Base-by-base conservation (phyloP, 805 yeast species). In the Metahyphopichia silvanorum region DNA sequence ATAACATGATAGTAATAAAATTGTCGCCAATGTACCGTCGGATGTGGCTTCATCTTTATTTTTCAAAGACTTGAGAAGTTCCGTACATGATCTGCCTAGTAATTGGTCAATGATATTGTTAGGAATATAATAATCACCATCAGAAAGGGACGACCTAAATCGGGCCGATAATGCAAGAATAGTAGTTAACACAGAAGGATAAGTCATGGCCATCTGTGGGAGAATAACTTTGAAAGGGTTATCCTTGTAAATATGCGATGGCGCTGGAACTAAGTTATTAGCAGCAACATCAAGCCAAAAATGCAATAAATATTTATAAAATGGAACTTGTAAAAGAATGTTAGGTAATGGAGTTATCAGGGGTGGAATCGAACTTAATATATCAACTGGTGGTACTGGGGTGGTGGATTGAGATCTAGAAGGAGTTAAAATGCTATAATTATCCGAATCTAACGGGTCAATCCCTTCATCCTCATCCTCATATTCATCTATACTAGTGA, bases 221-320 rank as follows among this genome's bases (percentile, higher is more conserved):
- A 85, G 54, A 6, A 81, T 60, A 9, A 69, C 69, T 38, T 71
- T 70, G 57, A 82, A 83, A 0, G 94, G 94, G 44, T 82, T 79
- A 11, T 74, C 76, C 14, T 56, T 61, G 45, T 79, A 79, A 2
- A 70, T 46, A 6, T 63, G 50, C 3, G 72, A 62, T 7, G 86
- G 86, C 0, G 84, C 79, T 0, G 89, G 88, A 5, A 80, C 85
- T 13, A 83, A 63, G 16, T 71, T 60, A 22, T 66, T 67, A 2
- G 89, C 74, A 0, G 86, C 82, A 10, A 75, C 73, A 31, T 76
- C 65, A 6, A 77, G 56, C 65, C 75, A 85, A 40, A 79, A 79
- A 39, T 78, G 77, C 57, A 83, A 77, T 14, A 79, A 61, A 33
- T 77, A 79, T 30, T 75, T 61, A 51, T 79, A 80, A 39, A 65